Percentiles rank a stretch among this genome's conserved stretches.
phyloP scores from a whole-genome alignment of 768 basidiomycete genomes.

The Suillus subalutaceus region DNA sequence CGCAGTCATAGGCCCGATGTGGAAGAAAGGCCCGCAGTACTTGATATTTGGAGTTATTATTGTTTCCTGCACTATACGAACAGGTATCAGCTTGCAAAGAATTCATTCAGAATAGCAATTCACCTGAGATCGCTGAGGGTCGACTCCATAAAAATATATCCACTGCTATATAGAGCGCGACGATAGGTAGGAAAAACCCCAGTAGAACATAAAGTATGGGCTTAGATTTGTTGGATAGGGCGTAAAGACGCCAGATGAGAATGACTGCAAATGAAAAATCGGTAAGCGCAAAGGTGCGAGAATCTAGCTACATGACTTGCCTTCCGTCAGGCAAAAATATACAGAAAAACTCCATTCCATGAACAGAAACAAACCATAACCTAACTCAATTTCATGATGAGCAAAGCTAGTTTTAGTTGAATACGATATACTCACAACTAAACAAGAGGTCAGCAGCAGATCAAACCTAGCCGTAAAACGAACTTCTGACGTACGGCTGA shows the following conservation, averaged over 20 bases:
- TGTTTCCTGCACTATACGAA: background rate
- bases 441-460: background rate
- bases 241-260: constrained; percentile 6
- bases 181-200: background rate
- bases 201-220: background rate
- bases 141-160: background rate
- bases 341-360: background rate
- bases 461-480: background rate
- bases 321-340: background rate
- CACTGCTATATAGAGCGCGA: background rate
- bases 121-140: background rate
- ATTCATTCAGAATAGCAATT: background rate
- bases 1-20: background rate
- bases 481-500: background rate
- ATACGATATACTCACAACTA: background rate
- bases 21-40: background rate
- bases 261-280: background rate
- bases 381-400: background rate
- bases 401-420: background rate
- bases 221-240: background rate
- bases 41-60: background rate
- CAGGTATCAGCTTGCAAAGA: background rate
- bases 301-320: background rate
- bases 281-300: background rate
- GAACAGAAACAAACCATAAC: background rate